phyloP scores from a whole-genome alignment of 345 rosid genomes.

The Turnera subulata region DNA sequence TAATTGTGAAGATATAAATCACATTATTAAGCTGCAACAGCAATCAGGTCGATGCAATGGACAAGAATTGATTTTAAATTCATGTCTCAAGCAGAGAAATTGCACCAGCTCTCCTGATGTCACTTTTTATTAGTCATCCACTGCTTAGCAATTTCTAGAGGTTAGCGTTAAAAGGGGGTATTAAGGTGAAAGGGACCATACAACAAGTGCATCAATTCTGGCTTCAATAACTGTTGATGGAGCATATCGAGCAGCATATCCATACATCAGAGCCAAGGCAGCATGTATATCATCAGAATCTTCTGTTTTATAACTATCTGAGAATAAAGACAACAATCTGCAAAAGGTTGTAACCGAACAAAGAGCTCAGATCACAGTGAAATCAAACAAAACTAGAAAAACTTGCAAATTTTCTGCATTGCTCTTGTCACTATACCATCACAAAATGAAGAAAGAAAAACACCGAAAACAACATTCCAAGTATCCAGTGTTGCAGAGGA shows the following conservation, averaged over 20 bases:
- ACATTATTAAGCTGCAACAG: no score
- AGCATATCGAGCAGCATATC: conserved; percentile 99
- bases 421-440: no score
- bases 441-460: no score
- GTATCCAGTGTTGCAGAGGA: no score
- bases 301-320: conserved; percentile 64
- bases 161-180: background rate
- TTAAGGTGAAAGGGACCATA: conserved; percentile 38
- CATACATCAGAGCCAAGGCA: conserved; percentile 98
- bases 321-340: conserved; percentile 83
- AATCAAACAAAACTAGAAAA: conserved; percentile 2
- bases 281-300: conserved; percentile 98
- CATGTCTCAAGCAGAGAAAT: no score
- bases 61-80: no score
- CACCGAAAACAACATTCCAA: no score
- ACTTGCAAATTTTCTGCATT: no score
- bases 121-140: background rate
- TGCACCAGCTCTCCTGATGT: background rate
- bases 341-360: conserved; percentile 28
- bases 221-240: conserved; percentile 96
- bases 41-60: no score
- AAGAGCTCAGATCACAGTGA: conserved; percentile 8
- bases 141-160: no score
- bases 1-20: no score
- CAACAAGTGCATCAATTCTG: conserved; percentile 94